Base-by-base conservation (phyloP, 306 rosid species). In the Astragalus membranaceus region DNA sequence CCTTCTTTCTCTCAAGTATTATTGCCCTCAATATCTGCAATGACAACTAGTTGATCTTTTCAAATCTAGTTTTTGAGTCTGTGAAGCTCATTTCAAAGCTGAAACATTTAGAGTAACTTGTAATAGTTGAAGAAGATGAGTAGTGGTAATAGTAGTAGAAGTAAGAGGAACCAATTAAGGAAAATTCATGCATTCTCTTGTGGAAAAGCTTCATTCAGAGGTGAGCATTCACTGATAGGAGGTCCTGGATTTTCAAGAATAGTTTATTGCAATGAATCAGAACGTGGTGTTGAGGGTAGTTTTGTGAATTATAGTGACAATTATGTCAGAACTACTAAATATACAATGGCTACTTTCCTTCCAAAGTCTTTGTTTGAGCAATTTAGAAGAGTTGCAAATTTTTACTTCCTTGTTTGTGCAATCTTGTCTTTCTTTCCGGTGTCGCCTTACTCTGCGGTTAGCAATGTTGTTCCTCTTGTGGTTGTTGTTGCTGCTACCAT, bases 361-460 rank as follows among this genome's bases (percentile, higher is more conserved):
- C 98, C 98, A 11, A 90, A 87, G 60, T 85, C 98, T 0, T 50
- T 90, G 83, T 93, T 88, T 76, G 98, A 93, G 85, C 98, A 93
- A 67, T 93, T 93, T 63, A 79, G 98, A 73, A 76, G 98, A 39
- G 96, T 90, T 60, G 98, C 97, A 54, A 93, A 93, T 74, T 10
- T 87, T 1, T 93, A 88, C 60, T 93, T 93, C 82, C 97, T 93
- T 67, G 48, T 93, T 17, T 86, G 96, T 80, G 96, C 97, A 29
- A 64, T 87, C 23, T 9, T 90, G 64, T 84, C 98, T 29, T 88
- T 90, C 55, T 82, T 85, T 13, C 83, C 97, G 0, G 92, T 90
- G 8, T 81, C 98, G 1, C 98, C 98, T 42, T 93, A 87, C 80
- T 72, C 97, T 0, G 76, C 97, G 6, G 75, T 85, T 52, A 90